Evolutionary conservation across 1,284 basidiomycete genomes (phyloP), one percentile per base, ranked within the genome.

Genomic region (Rhodotorula sp.): DNA sequence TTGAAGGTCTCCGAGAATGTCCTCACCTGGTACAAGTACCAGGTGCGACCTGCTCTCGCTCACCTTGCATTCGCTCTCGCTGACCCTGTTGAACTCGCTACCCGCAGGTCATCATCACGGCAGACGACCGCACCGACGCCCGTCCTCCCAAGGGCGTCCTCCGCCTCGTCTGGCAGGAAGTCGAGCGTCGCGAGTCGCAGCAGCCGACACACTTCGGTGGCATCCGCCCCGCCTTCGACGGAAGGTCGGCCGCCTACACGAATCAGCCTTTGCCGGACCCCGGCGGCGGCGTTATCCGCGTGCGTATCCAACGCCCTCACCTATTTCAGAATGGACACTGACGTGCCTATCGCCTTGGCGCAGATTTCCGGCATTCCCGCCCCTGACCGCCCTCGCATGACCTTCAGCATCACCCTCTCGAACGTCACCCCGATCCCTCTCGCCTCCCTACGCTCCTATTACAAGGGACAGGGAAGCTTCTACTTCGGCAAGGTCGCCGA

Each of bases 11-110:
- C 49, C n/a, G 32, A 61, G 32, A 36, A 17, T 17, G 10, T 17
- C 6, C 20, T 4, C 1, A 22, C 1, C 0, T 72, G 71, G 71
- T 66, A 34, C 48, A 72, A 72, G 47, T 66, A 72, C 62, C 58
- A 68, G 62, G 71, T 62, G n/a, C n/a, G 67, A 7, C 44, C 3
- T 55, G 20, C 11, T 27, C 32, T 46, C 36, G n/a, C 9, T 11
- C 4, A 24, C 13, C 7, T 0, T 1, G 2, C 32, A 0, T 11
- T 24, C n/a, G n/a, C n/a, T 9, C 9, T 1, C 9, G 2, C n/a
- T 30, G 17, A 44, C 55, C 1, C 4, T 17, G 24, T 11, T 47
- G 10, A 8, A 19, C 1, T 10, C 19, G 39, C 13, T 17, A 17
- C 30, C 24, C 30, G 15, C 52, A 72, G 71, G 54, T 69, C 55